These are phyloP conservation scores for Davidsoniella eucalypti DNA, from an alignment of 2,329 filamentous ascomycete species.

Conservation along the genomic window DNA sequence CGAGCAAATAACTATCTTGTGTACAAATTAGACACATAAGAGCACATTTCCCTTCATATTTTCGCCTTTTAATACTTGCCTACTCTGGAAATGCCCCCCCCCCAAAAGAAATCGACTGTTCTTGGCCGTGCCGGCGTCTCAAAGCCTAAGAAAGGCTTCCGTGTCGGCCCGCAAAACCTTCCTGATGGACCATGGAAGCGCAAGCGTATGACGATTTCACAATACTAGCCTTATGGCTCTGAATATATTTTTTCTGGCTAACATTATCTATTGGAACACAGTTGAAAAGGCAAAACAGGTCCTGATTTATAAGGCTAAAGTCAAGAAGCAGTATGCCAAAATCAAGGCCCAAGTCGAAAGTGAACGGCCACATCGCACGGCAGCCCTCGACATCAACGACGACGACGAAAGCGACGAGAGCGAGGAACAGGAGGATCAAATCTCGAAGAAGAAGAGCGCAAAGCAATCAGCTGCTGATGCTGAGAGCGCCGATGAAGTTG, in stretches of 20 bases:
- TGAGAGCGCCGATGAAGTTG: constrained; percentile 12
- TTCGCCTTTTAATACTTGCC: neutral
- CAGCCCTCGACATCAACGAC: neutral
- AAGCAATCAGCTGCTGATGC: constrained; percentile 7
- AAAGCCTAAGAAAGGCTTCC: constrained; percentile 16
- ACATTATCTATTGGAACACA: constrained; percentile 20
- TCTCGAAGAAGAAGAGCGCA: constrained; percentile 1
- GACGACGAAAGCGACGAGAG: constrained; percentile 5
- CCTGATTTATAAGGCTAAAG: constrained; percentile 80
- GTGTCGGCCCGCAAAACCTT: constrained; percentile 74
- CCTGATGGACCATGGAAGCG: constrained; percentile 78
- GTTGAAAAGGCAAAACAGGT: constrained; percentile 79
- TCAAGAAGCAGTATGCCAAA: constrained; percentile 85
- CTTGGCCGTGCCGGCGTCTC: constrained; percentile 3
- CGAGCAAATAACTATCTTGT: neutral
- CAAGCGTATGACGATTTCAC: constrained; percentile 35
- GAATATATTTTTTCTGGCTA: neutral
- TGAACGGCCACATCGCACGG: constrained; percentile 2
- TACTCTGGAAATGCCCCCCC: neutral
- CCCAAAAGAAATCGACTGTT: neutral
- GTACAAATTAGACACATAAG: neutral
- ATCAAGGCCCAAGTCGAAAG: constrained; percentile 38
- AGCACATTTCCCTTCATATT: neutral
- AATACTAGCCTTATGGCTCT: neutral
- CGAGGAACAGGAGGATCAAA: constrained; percentile 19